Conservation (phyloP, 1,284 basidiomycete species). For the Testicularia cyperi region DNA sequence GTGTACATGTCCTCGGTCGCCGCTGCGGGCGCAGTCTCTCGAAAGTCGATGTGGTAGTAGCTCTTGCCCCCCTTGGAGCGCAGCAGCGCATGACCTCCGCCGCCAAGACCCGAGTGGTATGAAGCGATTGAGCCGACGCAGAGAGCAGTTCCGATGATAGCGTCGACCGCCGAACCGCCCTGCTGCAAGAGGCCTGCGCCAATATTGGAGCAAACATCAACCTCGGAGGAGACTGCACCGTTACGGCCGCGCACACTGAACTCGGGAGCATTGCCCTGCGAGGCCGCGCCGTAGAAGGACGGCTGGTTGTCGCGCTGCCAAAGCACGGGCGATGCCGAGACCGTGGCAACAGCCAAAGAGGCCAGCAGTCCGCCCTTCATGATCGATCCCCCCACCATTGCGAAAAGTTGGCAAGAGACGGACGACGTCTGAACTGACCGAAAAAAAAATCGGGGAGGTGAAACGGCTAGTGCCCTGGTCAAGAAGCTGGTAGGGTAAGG, state of each 20-base stretch:
- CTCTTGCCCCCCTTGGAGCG: conserved; percentile 40
- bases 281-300: conserved; percentile 32
- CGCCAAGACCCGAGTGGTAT: conserved; percentile 62
- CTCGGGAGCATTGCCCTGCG: conserved; percentile 41
- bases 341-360: too few relatives aligned
- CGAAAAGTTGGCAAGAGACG: too few relatives aligned
- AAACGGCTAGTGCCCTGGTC: too few relatives aligned
- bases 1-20: conserved; percentile 60
- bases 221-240: conserved; percentile 54
- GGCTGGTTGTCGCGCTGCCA: too few relatives aligned
- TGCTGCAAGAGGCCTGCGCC: conserved; percentile 59
- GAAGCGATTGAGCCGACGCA: conserved; percentile 61
- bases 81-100: conserved; percentile 55
- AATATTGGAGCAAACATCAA: conserved; percentile 61
- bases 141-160: conserved; percentile 53
- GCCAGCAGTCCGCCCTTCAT: too few relatives aligned
- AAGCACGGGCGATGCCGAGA: too few relatives aligned
- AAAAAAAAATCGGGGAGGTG: too few relatives aligned
- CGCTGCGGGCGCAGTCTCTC: conserved; percentile 61
- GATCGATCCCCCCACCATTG: too few relatives aligned
- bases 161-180: conserved; percentile 62
- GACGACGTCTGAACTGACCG: too few relatives aligned
- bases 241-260: conserved; percentile 35
- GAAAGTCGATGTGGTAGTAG: conserved; percentile 62
- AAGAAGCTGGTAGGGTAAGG: too few relatives aligned